phyloP scores from a whole-genome alignment of 2,329 filamentous ascomycete genomes.

The Aspergillus quadrilineatus region DNA sequence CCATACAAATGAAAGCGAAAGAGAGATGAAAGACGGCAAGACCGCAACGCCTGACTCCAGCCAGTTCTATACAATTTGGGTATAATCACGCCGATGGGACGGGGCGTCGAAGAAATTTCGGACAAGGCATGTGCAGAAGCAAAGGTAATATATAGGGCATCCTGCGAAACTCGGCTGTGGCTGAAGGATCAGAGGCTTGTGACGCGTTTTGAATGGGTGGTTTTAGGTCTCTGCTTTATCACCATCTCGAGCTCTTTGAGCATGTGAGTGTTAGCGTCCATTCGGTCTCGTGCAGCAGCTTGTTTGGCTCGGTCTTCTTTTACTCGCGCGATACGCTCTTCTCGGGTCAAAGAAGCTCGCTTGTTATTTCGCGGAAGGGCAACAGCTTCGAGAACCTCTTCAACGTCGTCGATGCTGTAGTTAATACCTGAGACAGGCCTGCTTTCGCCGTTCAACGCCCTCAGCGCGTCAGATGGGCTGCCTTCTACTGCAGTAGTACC shows the following conservation, averaged over 20 bases:
- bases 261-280: constrained; percentile 84
- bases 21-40: constrained; percentile 14
- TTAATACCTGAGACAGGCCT: constrained; percentile 27
- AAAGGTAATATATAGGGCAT: background rate
- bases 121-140: constrained; percentile 11
- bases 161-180: background rate
- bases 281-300: constrained; percentile 68
- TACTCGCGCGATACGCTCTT: constrained; percentile 84
- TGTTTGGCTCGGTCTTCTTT: constrained; percentile 79
- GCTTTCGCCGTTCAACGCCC: constrained; percentile 71
- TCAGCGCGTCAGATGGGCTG: constrained; percentile 68
- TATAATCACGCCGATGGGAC: constrained; percentile 29
- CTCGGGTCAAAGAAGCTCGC: constrained; percentile 69
- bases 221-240: constrained; percentile 60
- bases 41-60: constrained; percentile 32
- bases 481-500: constrained; percentile 54
- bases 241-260: constrained; percentile 89
- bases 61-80: constrained; percentile 34
- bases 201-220: constrained; percentile 40
- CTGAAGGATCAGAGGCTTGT: constrained; percentile 40
- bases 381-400: constrained; percentile 88
- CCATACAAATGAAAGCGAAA: constrained; percentile 9
- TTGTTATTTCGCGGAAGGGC: constrained; percentile 66
- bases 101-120: background rate
- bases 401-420: constrained; percentile 50